phyloP scores from a whole-genome alignment of 2,329 filamentous ascomycete genomes.

The Fusarium nelsonii region DNA sequence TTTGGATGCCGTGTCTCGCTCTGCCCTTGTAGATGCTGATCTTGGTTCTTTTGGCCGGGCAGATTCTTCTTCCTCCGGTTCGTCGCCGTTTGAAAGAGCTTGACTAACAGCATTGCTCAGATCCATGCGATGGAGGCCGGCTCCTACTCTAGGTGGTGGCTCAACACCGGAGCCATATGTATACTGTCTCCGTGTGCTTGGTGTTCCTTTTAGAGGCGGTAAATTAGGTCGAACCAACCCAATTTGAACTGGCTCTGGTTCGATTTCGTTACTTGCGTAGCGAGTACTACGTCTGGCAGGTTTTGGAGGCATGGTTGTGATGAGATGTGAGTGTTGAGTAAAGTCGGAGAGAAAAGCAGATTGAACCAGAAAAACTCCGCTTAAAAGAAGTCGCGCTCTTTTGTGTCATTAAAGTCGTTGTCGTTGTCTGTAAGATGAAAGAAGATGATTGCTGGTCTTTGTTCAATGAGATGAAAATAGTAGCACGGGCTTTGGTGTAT shows the following conservation, averaged over 20 bases:
- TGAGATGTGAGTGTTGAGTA: not conserved
- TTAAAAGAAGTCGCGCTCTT: slow-evolving; percentile 24
- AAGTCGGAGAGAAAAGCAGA: slow-evolving; percentile 7
- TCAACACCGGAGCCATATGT: slow-evolving; percentile 56
- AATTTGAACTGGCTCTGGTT: slow-evolving; percentile 17
- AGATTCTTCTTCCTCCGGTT: slow-evolving; percentile 34
- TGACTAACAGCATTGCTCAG: slow-evolving; percentile 50
- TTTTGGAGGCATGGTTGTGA: slow-evolving; percentile 44
- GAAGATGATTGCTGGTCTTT: slow-evolving; percentile 16
- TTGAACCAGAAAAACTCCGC: slow-evolving; percentile 7
- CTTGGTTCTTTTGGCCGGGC: slow-evolving; percentile 26
- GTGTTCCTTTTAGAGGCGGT: slow-evolving; percentile 49
- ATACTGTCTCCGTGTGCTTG: slow-evolving; percentile 55
- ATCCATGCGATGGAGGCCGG: slow-evolving; percentile 44
- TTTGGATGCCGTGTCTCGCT: slow-evolving; percentile 42
- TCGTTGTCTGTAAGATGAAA: slow-evolving; percentile 7
- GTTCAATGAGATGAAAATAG: slow-evolving; percentile 42
- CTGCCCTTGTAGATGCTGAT: slow-evolving; percentile 8
- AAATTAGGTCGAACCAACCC: slow-evolving; percentile 39
- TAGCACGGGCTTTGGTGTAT: slow-evolving; percentile 22
- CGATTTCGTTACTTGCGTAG: slow-evolving; percentile 39
- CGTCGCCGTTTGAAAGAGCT: slow-evolving; percentile 43
- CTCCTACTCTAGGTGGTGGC: slow-evolving; percentile 46
- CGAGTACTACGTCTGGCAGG: slow-evolving; percentile 37
- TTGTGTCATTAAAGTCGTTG: slow-evolving; percentile 39